Base-by-base conservation (phyloP, 2,329 filamentous ascomycete species). In the Fusarium domesticum region DNA sequence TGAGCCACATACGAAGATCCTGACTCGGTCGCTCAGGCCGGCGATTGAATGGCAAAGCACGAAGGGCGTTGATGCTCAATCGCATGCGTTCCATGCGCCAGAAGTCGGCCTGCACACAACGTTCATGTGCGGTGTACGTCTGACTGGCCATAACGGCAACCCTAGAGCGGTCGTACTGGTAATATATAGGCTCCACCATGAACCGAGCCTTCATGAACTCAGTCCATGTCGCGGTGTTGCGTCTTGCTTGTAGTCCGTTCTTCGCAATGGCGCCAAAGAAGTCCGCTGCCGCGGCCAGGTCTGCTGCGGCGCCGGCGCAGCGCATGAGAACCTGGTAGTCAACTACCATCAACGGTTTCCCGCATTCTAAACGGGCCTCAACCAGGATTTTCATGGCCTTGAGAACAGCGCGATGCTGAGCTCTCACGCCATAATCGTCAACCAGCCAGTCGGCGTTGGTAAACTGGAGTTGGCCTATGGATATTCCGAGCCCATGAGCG, bases 151-250 rank as follows among this genome's bases (percentile, higher is more conserved):
- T 59, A 28, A 73, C 55, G 16, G 69, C 66, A 18, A 73, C 63
- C 3, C 67, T 61, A 1, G 61, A 48, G 36, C 70, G 67, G 44
- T 77, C 70, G 30, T 70, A 70, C 37, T 75, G 70, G 20, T 70
- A 68, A 57, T 77, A 78, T 0, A 71, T 39, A 1, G 70, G 65
- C 16, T 76, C 68, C 0, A 69, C 68, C 36, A 76, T 54, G 53
- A 73, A 79, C 1, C 73, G 69, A 4, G 73, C 69, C 47, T 69
- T 70, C 49, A 76, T 53, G 50, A 71, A 78, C 48, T 78, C 77
- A 33, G 56, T 49, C 60, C 71, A 75, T 3, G 64, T 60, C 16
- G 56, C 51, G 3, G 63, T 57, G 2, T 61, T 64, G 18, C 69
- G 63, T 46, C 59, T 61, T 1, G 51, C 35, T 43, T 57, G 60